A percentile compares a stretch with the other conserved stretches of the same genome.
Conservation (phyloP, 169 alveolate species). For the Plasmodium cynomolgi region DNA sequence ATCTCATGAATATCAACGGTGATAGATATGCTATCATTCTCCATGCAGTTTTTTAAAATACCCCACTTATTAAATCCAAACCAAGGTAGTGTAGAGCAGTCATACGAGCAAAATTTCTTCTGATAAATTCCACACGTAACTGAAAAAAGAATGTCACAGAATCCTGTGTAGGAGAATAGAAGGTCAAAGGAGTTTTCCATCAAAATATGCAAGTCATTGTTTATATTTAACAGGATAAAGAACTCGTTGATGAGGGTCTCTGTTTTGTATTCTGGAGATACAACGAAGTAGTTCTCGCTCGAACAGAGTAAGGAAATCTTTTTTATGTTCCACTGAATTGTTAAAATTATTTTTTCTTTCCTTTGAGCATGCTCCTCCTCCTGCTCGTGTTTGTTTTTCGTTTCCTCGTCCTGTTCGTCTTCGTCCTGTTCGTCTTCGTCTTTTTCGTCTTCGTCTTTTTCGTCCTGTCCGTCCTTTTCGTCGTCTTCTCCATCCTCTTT, state of each 20-base stretch:
- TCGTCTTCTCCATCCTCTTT: neutral
- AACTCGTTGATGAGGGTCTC: conserved; percentile 31
- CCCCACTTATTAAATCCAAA: conserved; percentile 70
- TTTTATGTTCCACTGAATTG: conserved; percentile 61
- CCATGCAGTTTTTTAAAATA: conserved; percentile 24
- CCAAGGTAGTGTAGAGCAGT: conserved; percentile 46
- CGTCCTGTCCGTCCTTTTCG: neutral
- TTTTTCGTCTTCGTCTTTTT: neutral
- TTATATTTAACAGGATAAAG: conserved; percentile 37
- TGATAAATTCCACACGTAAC: conserved; percentile 38
- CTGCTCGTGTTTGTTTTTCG: neutral
- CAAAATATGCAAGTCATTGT: neutral
- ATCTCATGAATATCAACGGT: conserved; percentile 49
- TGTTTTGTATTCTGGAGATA: conserved; percentile 66
- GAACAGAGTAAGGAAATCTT: conserved; percentile 25
- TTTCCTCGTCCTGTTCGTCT: neutral
- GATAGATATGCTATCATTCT: conserved; percentile 37
- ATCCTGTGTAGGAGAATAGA: conserved; percentile 70
- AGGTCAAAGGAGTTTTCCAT: conserved; percentile 10
- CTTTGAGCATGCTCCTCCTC: neutral
- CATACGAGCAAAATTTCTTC: conserved; percentile 22
- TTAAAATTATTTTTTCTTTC: conserved; percentile 23
- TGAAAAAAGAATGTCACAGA: conserved; percentile 56
- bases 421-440: neutral
- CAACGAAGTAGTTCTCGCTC: conserved; percentile 50